Evolutionary conservation across 345 rosid genomes (phyloP).

Genomic region (Ceriops tagal): DNA sequence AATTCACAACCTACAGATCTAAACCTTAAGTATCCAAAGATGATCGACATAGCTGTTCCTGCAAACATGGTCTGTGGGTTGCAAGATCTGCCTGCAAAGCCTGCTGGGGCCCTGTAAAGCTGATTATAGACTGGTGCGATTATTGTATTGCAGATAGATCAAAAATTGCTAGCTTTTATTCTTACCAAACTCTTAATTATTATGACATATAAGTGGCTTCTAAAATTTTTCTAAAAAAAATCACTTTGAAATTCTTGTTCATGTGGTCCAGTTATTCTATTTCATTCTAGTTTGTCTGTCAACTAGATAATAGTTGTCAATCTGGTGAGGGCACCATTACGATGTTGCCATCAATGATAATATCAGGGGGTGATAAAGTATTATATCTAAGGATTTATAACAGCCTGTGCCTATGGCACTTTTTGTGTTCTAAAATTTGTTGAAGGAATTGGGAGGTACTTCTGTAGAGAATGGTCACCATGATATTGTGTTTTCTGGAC

Average conservation of each 20-base stretch:
- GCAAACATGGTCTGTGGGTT: slow-evolving; percentile 84
- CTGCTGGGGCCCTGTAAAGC: slow-evolving; percentile 8
- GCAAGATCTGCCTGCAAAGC: slow-evolving; percentile 51
- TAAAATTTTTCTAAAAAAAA: neutral
- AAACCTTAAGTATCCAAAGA: slow-evolving; percentile 78
- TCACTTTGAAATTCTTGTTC: neutral
- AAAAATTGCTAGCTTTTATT: neutral
- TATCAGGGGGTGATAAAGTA: neutral
- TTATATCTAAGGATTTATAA: neutral
- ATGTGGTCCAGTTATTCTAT: neutral
- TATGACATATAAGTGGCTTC: neutral
- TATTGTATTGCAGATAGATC: neutral
- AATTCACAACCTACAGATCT: slow-evolving; percentile 43
- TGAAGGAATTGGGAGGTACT: too few relatives aligned
- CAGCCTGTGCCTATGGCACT: too few relatives aligned
- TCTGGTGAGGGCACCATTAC: too few relatives aligned
- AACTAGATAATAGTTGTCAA: neutral
- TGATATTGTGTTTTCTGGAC: too few relatives aligned
- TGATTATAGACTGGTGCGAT: neutral
- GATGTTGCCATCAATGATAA: neutral
- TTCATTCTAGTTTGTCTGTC: neutral
- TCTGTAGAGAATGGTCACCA: too few relatives aligned
- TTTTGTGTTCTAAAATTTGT: too few relatives aligned
- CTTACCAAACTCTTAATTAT: neutral
- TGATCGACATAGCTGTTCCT: slow-evolving; percentile 83